Evolutionary conservation across 2,329 filamentous ascomycete species (phyloP), one percentile per base, ranked within the genome.

Genomic region (Triangularia verruculosa): DNA sequence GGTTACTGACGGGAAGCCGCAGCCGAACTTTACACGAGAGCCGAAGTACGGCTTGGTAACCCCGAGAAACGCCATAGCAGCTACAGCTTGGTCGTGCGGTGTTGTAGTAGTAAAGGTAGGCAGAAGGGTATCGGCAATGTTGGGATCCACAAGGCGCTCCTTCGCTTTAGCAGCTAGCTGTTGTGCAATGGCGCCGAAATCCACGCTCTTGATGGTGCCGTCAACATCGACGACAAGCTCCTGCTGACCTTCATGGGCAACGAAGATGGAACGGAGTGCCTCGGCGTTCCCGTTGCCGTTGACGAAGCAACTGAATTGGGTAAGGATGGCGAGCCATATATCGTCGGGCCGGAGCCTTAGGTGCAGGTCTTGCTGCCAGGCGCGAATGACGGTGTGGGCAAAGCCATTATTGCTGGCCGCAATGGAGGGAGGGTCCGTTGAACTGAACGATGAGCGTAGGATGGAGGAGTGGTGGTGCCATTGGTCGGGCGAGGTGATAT

Each of bases 1-100:
- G 1, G 81, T 83, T 2, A 82, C 80, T 0, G 76, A 78, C 0
- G 81, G 82, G 6, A 83, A 72, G 0, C 81, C 80, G 66, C 80
- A 83, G 12, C n/a, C 15, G 0, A 30, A 22, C 2, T 74, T 62
- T 0, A 13, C 58, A 20, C 68, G 67, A 4, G 25, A 67, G 61
- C 77, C 61, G 68, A 80, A 82, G 63, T 80, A 81, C 24, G 76
- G 73, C 65, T 81, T 75, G 71, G 79, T 66, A 1, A 74, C 71
- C 1, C 75, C 78, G 78, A 82, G 80, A 74, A 81, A 78, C 7
- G 79, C 51, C 22, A 81, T 71, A 6, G 75, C 71, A 0, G 75
- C 75, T 5, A 78, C 73, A 1, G 76, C 70, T n/a, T 66, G 69
- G 65, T 82, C 80, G 4, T 71, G 69, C 7, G 73, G 66, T 0